Base-by-base conservation (phyloP, 768 basidiomycete genomes). In the Tulasnella sp. region DNA sequence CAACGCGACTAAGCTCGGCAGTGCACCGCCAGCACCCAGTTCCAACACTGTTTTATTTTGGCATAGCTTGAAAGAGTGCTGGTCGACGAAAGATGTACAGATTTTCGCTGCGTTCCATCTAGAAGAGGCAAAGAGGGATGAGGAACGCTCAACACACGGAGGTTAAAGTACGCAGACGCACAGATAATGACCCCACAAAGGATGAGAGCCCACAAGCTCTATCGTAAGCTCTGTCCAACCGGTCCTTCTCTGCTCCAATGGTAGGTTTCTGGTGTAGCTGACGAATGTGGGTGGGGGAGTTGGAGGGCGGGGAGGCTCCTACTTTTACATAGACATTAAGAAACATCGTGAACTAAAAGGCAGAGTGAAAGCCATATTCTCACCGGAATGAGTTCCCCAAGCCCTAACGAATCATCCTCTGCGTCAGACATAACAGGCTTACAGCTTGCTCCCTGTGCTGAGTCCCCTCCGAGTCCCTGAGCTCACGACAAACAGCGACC, bases 1-100 rank as follows among this genome's bases (percentile, higher is more conserved):
- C 0, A 87, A 88, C 0, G 91, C 85, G 1, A 96, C 88, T 8
- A 99, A 85, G 3, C 92, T 89, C 0, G 97, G 97, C 7, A 99
- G 85, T 2, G 91, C 97, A 0, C 94, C 96, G 0, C 96, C 97
- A 0, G 97, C 97, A 0, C 97, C 97, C 0, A 99, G 88, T 82
- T 99, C 97, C 1, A 98, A 85, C 0, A 98, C 89, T 34, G 80
- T 82, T 42, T 83, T 84, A 7, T 83, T 83, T 0, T 79, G 79
- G 67, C 88, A 90, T 0, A 91, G 79, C 0, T 58, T 25, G 8
- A 85, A 82, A 0, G 80, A 80, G 74, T 90, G 85, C 14, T 83
- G 81, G 77, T 93, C 91, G 1, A 93, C 84, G 81, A 89, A 93
- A 0, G 88, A 85, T 15, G 93, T 91, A 70, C 94, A 86, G 0